These are phyloP conservation scores for Aspergillus nomiae DNA, from an alignment of 2,329 filamentous ascomycete genomes.

Conservation along the genomic window DNA sequence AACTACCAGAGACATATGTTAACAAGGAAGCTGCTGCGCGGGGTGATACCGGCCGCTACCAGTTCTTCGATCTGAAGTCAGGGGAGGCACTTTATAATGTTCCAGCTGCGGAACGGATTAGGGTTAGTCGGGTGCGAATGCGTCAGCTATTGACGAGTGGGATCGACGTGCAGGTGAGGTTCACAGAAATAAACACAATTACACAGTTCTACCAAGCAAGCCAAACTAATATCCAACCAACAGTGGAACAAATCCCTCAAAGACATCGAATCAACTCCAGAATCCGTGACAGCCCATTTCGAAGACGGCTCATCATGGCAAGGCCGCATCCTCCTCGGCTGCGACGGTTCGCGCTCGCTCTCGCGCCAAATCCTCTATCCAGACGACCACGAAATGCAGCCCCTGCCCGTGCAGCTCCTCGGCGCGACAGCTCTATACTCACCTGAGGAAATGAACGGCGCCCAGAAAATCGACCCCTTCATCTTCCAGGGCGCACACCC, in stretches of 20 bases:
- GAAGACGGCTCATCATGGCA: conserved; percentile 47
- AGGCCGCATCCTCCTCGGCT: conserved; percentile 53
- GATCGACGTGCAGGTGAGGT: conserved; percentile 49
- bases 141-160: conserved; percentile 50
- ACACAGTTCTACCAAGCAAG: accelerated
- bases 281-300: conserved; percentile 48
- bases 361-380: conserved; percentile 40
- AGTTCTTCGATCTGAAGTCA: conserved; percentile 59
- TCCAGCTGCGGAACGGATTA: conserved; percentile 48
- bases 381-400: conserved; percentile 31
- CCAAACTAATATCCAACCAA: neutral
- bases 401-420: conserved; percentile 53
- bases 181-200: neutral
- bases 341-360: conserved; percentile 54
- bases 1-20: conserved; percentile 56
- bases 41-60: conserved; percentile 53
- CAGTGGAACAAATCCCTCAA: conserved; percentile 45
- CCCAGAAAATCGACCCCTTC: conserved; percentile 54
- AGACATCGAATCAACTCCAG: conserved; percentile 35
- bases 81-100: conserved; percentile 51
- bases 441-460: conserved; percentile 43
- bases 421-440: conserved; percentile 50
- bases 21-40: conserved; percentile 53
- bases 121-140: conserved; percentile 52
- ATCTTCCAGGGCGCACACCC: conserved; percentile 60